phyloP scores from a whole-genome alignment of 208 protist genomes.

The Angomonas deanei region DNA sequence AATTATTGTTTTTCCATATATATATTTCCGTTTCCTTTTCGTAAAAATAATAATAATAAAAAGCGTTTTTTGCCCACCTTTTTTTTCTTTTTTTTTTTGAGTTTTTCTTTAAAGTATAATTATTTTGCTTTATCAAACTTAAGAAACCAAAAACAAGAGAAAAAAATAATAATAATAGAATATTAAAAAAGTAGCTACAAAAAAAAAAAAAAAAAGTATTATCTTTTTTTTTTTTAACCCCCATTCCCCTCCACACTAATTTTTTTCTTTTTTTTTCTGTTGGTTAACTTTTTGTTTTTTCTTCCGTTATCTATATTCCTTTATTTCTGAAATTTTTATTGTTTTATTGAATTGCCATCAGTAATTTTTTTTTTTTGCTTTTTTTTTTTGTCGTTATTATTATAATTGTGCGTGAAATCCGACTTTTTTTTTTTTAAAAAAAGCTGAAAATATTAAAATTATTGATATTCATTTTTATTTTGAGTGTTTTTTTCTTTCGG shows the following conservation, averaged over 20 bases:
- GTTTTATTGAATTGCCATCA: conserved; percentile 4
- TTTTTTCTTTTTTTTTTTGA: too few relatives aligned
- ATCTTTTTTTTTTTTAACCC: neutral
- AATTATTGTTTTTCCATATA: too few relatives aligned
- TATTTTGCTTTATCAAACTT: too few relatives aligned
- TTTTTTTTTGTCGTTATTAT: conserved; percentile 1
- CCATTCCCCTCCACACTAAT: neutral
- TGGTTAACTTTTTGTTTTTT: neutral
- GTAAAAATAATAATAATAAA: too few relatives aligned
- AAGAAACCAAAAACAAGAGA: neutral
- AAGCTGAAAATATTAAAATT: neutral
- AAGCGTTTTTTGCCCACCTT: too few relatives aligned
- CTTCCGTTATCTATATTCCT: neutral
- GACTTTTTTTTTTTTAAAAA: neutral
- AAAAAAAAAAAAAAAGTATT: neutral
- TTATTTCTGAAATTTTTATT: conserved; percentile 2
- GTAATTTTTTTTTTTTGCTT: neutral
- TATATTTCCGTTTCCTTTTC: too few relatives aligned
- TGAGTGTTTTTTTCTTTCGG: conserved; percentile 9
- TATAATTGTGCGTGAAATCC: neutral
- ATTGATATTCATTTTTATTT: conserved; percentile 2
- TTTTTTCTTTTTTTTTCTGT: conserved; percentile 7
- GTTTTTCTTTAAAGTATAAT: too few relatives aligned
- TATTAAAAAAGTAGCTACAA: neutral
- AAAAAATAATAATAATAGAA: neutral